Conservation (phyloP, 768 basidiomycete genomes). For the Pleurotus giganteus region DNA sequence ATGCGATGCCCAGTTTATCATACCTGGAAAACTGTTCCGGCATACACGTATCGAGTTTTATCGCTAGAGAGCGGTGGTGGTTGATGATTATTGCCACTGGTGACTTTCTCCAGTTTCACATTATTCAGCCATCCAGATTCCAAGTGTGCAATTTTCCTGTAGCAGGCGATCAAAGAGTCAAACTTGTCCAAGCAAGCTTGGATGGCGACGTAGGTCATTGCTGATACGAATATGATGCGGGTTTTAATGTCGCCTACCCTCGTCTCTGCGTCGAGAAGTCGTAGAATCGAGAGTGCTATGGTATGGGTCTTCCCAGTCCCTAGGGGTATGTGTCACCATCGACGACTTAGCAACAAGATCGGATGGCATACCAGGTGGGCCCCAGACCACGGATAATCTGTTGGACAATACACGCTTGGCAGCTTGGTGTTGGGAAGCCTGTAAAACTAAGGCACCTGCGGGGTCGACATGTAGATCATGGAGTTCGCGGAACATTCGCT, state of each 20-base stretch:
- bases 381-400: constrained; percentile 47
- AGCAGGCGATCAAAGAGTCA: constrained; percentile 31
- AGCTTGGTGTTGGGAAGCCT: constrained; percentile 46
- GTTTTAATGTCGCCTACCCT: constrained; percentile 25
- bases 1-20: constrained; percentile 8
- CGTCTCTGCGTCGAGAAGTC: constrained; percentile 41
- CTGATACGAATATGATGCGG: constrained; percentile 46
- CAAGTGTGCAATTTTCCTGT: constrained; percentile 33
- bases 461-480: constrained; percentile 28
- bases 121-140: constrained; percentile 41
- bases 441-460: constrained; percentile 40
- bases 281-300: constrained; percentile 43
- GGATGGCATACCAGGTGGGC: constrained; percentile 39
- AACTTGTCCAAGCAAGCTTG: constrained; percentile 45
- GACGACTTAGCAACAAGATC: neutral
- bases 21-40: constrained; percentile 49
- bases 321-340: constrained; percentile 14
- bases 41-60: constrained; percentile 34
- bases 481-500: constrained; percentile 38
- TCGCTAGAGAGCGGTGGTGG: constrained; percentile 26
- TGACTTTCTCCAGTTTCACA: constrained; percentile 39
- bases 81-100: constrained; percentile 38
- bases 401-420: constrained; percentile 41
- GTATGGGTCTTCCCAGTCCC: constrained; percentile 57
- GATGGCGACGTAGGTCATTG: constrained; percentile 53